Percentiles rank a stretch among this genome's conserved stretches.
Evolutionary conservation across 768 basidiomycete species (phyloP).

Genomic region (Panaeolus papilionaceus): DNA sequence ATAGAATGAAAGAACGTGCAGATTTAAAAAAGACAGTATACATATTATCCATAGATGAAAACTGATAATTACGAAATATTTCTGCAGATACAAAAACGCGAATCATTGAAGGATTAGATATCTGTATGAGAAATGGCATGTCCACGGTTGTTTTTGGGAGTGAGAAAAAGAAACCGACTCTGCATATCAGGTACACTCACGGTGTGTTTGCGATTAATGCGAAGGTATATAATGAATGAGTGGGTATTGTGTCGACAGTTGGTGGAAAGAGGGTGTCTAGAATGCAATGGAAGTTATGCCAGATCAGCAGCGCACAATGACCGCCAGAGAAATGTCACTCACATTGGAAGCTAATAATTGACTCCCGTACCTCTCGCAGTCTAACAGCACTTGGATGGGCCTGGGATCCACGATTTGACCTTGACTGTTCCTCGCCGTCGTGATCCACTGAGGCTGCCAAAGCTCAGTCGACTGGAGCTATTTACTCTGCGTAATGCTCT

Average conservation of each 20-base stretch:
- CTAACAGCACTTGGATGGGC: slow-evolving; percentile 69
- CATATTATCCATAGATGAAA: slow-evolving; percentile 45
- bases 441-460: slow-evolving; percentile 78
- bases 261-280: slow-evolving; percentile 15
- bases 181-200: slow-evolving; percentile 26
- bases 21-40: slow-evolving; percentile 33
- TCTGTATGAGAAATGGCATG: slow-evolving; percentile 20
- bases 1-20: slow-evolving; percentile 22
- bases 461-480: slow-evolving; percentile 88
- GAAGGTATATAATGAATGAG: slow-evolving; percentile 30
- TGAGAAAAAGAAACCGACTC: slow-evolving; percentile 20
- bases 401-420: slow-evolving; percentile 67
- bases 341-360: slow-evolving; percentile 16
- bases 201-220: slow-evolving; percentile 26
- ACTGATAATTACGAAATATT: slow-evolving; percentile 30
- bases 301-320: slow-evolving; percentile 21
- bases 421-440: slow-evolving; percentile 67
- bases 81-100: slow-evolving; percentile 21
- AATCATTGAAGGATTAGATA: slow-evolving; percentile 24
- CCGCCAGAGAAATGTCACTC: slow-evolving; percentile 10
- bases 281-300: slow-evolving; percentile 12
- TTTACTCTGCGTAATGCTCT: slow-evolving; percentile 90
- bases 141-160: slow-evolving; percentile 25
- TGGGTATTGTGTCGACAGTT: slow-evolving; percentile 25
- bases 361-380: slow-evolving; percentile 11